A percentile compares a stretch with the other conserved stretches of the same genome.
Evolutionary conservation across 2,329 filamentous ascomycete genomes (phyloP).

Genomic region (Neofusicoccum ribis): DNA sequence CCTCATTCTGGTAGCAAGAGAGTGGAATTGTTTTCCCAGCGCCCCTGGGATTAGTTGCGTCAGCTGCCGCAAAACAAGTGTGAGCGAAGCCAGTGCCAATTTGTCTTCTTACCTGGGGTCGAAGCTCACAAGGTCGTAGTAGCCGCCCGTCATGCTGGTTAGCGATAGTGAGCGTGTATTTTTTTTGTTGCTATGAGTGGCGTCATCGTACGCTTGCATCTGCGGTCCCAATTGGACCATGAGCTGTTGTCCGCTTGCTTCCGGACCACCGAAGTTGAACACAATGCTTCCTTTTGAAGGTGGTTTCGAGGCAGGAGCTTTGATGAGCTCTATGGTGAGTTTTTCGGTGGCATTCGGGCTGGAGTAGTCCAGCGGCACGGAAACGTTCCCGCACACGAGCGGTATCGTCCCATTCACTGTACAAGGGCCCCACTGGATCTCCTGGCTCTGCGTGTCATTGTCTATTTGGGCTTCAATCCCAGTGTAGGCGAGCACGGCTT

Average conservation of each 20-base stretch:
- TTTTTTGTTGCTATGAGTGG: not conserved
- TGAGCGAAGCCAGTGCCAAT: not conserved
- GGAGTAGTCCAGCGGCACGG: conserved; percentile 39
- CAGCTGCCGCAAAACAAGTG: not conserved
- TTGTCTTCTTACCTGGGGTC: conserved; percentile 5
- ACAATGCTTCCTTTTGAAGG: conserved; percentile 26
- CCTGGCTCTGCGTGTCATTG: not conserved
- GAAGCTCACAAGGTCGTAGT: conserved; percentile 24
- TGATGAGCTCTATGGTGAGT: conserved; percentile 23
- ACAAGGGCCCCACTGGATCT: conserved; percentile 3
- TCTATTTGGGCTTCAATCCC: not conserved
- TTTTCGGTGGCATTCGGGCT: conserved; percentile 23
- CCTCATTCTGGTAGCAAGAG: conserved; percentile 19
- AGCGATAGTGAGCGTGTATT: not conserved
- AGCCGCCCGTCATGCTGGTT: conserved; percentile 20
- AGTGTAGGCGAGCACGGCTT: not conserved
- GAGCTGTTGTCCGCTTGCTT: conserved; percentile 4
- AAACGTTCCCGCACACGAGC: conserved; percentile 31
- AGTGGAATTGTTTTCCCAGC: conserved; percentile 22
- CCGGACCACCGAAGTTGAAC: conserved; percentile 29
- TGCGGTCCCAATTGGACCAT: not conserved
- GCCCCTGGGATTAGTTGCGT: conserved; percentile 6
- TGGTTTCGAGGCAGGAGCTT: conserved; percentile 22
- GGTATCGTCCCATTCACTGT: not conserved
- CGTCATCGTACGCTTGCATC: not conserved